Evolutionary conservation across 1,284 basidiomycete species (phyloP).

Genomic region (Leccinum subfulvum): DNA sequence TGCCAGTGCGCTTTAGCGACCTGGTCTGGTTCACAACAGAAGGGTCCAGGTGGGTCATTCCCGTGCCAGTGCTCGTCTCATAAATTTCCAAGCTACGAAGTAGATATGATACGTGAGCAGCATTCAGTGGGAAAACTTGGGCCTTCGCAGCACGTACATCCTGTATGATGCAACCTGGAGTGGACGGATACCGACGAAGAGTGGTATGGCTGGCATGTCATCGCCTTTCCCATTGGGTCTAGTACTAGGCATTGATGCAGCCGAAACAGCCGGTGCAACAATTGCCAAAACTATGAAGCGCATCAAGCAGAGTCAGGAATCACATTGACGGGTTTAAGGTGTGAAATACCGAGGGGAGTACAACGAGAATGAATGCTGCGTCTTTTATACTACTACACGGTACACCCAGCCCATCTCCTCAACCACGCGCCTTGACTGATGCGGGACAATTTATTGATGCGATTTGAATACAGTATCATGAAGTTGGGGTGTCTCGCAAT

Average conservation of each 20-base stretch:
- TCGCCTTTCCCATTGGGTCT: neutral
- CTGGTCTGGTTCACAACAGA: neutral
- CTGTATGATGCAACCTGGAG: neutral
- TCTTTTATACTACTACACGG: too few species aligned
- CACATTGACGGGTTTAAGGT: too few species aligned
- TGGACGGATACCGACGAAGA: neutral
- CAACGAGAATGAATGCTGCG: too few species aligned
- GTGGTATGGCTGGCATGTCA: neutral
- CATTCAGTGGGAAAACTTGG: neutral
- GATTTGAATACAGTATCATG: too few species aligned
- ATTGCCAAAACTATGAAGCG: neutral
- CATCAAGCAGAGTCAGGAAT: neutral
- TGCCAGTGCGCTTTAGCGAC: neutral
- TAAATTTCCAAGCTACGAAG: neutral
- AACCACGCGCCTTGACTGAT: too few species aligned
- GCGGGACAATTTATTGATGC: too few species aligned
- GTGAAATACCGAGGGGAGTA: too few species aligned
- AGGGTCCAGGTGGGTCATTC: neutral
- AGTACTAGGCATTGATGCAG: neutral
- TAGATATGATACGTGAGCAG: neutral
- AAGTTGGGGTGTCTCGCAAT: too few species aligned
- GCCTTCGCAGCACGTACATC: neutral
- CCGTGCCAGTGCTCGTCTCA: neutral
- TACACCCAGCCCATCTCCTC: too few species aligned
- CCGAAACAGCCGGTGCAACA: neutral